A percentile compares a stretch with the other conserved stretches of the same genome.
phyloP scores from a whole-genome alignment of 768 basidiomycete species.

The Lactarius akahatsu region DNA sequence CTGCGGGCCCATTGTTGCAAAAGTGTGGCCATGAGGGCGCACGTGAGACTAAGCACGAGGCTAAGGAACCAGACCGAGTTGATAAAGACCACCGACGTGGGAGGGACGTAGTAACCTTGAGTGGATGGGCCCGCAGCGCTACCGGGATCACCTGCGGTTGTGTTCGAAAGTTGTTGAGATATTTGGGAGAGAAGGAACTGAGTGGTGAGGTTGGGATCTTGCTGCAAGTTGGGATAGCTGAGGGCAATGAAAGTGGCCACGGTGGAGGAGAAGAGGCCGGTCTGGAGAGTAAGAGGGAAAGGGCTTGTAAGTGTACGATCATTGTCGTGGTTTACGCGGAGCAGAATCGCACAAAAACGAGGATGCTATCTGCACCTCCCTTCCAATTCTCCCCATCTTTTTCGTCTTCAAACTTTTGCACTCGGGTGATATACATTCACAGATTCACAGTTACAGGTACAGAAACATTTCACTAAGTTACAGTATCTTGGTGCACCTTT shows the following conservation, averaged over 20 bases:
- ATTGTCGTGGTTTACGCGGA: not conserved
- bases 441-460: too few relatives aligned
- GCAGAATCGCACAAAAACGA: not conserved
- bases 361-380: not conserved
- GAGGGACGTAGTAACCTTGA: not conserved
- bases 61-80: conserved; percentile 21
- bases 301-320: not conserved
- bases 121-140: not conserved
- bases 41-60: conserved; percentile 15
- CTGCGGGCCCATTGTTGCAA: conserved; percentile 16
- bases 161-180: not conserved
- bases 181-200: not conserved
- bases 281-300: not conserved
- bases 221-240: not conserved
- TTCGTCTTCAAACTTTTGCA: not conserved
- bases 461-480: too few relatives aligned
- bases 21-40: conserved; percentile 17
- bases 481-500: too few relatives aligned
- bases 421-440: not conserved
- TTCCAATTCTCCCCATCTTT: not conserved
- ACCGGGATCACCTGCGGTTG: not conserved
- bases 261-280: not conserved
- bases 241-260: not conserved
- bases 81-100: conserved; percentile 5
- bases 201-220: not conserved